Conservation (phyloP, 345 rosid species). For the Abelmoschus esculentus region DNA sequence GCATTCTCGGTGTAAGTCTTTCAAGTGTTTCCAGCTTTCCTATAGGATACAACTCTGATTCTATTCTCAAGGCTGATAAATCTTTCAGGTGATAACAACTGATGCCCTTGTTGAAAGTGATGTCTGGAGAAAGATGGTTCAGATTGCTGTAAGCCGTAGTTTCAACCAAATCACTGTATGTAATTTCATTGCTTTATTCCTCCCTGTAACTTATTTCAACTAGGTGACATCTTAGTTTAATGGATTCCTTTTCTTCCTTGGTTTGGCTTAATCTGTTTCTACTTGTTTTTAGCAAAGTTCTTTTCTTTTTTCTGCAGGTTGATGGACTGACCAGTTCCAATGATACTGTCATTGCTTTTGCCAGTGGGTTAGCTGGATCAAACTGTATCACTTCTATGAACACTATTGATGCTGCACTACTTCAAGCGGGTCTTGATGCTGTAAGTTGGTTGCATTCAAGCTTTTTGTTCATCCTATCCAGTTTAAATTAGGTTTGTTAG, state of each 20-base stretch:
- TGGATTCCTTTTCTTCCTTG: background rate
- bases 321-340: conserved; percentile 97
- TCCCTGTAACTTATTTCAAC: conserved; percentile 4
- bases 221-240: background rate
- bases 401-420: conserved; percentile 57
- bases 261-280: background rate
- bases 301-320: conserved; percentile 41
- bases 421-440: conserved; percentile 89
- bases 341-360: conserved; percentile 73
- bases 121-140: conserved; percentile 91
- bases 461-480: background rate
- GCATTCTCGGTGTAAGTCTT: conserved; percentile 81
- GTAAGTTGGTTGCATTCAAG: conserved; percentile 32
- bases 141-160: conserved; percentile 73
- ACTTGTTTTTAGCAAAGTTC: conserved; percentile 6
- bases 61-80: conserved; percentile 3
- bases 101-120: conserved; percentile 76
- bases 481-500: background rate
- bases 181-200: conserved; percentile 8
- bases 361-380: conserved; percentile 83
- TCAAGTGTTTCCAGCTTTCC: conserved; percentile 12
- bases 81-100: conserved; percentile 82
- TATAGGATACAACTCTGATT: background rate
- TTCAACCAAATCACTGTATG: conserved; percentile 96
- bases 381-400: conserved; percentile 51